These are phyloP conservation scores for Thalassiosira profunda DNA, from an alignment of 108 stramenopile species.

Conservation along the genomic window DNA sequence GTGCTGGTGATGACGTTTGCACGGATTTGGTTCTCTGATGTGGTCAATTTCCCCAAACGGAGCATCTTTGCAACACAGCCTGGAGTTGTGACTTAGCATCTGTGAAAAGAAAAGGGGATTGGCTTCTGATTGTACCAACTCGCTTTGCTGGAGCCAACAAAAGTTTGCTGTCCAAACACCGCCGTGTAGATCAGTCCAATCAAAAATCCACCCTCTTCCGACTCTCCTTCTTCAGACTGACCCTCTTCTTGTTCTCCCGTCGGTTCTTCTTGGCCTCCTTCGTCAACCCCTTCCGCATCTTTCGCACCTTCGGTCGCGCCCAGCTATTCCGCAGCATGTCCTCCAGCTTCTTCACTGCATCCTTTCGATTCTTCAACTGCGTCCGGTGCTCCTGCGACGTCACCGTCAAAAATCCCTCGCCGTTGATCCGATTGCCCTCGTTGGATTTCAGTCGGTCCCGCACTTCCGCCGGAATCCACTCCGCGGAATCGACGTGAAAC, in stretches of 20 bases:
- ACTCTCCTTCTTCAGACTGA: constrained; percentile 61
- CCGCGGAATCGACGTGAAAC: constrained; percentile 70
- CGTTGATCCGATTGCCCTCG: constrained; percentile 85
- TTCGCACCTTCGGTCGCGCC: constrained; percentile 77
- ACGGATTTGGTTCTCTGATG: constrained; percentile 73
- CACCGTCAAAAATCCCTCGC: constrained; percentile 78
- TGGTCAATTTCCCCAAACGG: constrained; percentile 74
- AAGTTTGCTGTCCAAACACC: too few relatives aligned
- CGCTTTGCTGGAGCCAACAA: too few relatives aligned
- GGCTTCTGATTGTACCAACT: too few relatives aligned
- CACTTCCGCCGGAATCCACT: constrained; percentile 89
- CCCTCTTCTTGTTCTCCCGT: constrained; percentile 65
- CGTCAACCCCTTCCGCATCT: constrained; percentile 66
- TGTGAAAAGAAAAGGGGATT: too few relatives aligned
- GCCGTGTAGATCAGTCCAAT: too few relatives aligned
- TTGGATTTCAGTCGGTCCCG: constrained; percentile 69
- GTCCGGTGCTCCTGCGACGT: constrained; percentile 89
- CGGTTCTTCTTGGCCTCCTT: constrained; percentile 63
- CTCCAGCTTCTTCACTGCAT: constrained; percentile 79
- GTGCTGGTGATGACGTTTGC: constrained; percentile 69
- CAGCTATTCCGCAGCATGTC: constrained; percentile 64
- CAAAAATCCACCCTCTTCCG: constrained; percentile 67
- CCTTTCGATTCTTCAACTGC: constrained; percentile 83
- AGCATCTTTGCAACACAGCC: constrained; percentile 28
- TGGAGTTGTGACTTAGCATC: too few relatives aligned